Percentiles rank a stretch among this genome's conserved stretches.
phyloP scores from a whole-genome alignment of 83 land plant genomes.

The Picea mariana region DNA sequence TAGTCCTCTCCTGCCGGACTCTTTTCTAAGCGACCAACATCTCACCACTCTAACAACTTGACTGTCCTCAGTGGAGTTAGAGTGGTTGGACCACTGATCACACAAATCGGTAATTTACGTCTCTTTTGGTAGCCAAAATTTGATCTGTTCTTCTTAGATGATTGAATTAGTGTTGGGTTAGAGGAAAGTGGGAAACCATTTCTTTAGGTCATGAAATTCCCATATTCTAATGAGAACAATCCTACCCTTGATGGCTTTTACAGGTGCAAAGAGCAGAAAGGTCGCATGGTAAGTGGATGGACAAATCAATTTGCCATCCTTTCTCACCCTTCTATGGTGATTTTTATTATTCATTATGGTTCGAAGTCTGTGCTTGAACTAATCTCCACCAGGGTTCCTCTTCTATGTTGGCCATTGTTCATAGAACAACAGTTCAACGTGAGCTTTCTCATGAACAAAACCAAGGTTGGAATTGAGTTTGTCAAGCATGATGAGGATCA shows the following conservation, averaged over 20 bases:
- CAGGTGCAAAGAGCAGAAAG: not conserved
- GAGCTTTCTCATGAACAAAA: constrained; percentile 13
- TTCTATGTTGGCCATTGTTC: constrained; percentile 25
- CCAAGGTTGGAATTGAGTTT: constrained; percentile 5
- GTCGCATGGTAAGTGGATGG: constrained; percentile 7
- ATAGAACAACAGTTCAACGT: constrained; percentile 20
- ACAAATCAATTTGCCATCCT: constrained; percentile 18
- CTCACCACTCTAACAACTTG: not conserved
- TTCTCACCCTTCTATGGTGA: constrained; percentile 20
- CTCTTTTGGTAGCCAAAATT: too few relatives aligned
- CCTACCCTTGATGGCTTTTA: not conserved
- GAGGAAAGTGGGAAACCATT: too few relatives aligned
- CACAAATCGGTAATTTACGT: too few relatives aligned
- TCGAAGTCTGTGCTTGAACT: constrained; percentile 26
- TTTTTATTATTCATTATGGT: constrained; percentile 29
- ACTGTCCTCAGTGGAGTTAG: not conserved
- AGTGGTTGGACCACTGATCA: too few relatives aligned
- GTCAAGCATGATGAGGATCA: not conserved
- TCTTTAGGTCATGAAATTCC: not conserved
- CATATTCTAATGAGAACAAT: not conserved
- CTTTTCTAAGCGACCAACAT: too few relatives aligned
- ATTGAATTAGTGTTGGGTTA: too few relatives aligned
- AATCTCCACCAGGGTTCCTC: constrained; percentile 13
- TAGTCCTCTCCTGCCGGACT: not conserved
- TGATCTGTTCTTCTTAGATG: too few relatives aligned